Evolutionary conservation across 108 stramenopile species (phyloP), one percentile per base, ranked within the genome.

Genomic region (Cyclotella kingstonii): DNA sequence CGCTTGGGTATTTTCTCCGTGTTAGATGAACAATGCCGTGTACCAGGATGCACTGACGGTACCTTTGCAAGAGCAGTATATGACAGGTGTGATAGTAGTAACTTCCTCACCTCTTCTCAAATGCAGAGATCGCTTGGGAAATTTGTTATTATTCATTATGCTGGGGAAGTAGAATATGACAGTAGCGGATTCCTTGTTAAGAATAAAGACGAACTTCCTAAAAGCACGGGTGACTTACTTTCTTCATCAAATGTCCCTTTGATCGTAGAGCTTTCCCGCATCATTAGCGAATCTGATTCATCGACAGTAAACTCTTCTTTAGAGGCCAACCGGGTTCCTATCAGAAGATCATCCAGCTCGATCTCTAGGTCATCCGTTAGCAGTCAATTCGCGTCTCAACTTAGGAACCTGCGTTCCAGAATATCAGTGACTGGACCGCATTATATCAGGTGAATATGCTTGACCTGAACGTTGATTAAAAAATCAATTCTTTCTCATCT

Each of bases 391-490:
- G 88, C 90, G 59, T 39, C 68, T 18, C 95, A 96, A 71, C 85
- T 98, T 6, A 60, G 74, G 39, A 79, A 84, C 25, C 81, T 99
- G 41, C 86, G 95, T 53, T 66, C 68, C 27, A 83, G 89, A 17
- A 90, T 99, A 48, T 93, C 93, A 44, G 50, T 56, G 15, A 98
- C 98, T 1, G 86, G 81, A 10, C 99, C 99, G 0, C 99, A 99
- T 77, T 99, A 97, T 50, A 92, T 99, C 30, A 38, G 52, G 52
- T 34, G 9, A 34, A 33, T 15, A 17, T n/a, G n/a, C n/a, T n/a
- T n/a, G n/a, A n/a, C n/a, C n/a, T n/a, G n/a, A n/a, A n/a, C n/a
- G n/a, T n/a, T n/a, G n/a, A n/a, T n/a, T n/a, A n/a, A n/a, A n/a
- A n/a, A n/a, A n/a, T n/a, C n/a, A 14, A 17, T 14, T 5, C n/a